Percentiles rank a stretch among this genome's conserved stretches.
These are phyloP conservation scores for Starmerella bombicola DNA, from an alignment of 805 yeast species.

Conservation along the genomic window DNA sequence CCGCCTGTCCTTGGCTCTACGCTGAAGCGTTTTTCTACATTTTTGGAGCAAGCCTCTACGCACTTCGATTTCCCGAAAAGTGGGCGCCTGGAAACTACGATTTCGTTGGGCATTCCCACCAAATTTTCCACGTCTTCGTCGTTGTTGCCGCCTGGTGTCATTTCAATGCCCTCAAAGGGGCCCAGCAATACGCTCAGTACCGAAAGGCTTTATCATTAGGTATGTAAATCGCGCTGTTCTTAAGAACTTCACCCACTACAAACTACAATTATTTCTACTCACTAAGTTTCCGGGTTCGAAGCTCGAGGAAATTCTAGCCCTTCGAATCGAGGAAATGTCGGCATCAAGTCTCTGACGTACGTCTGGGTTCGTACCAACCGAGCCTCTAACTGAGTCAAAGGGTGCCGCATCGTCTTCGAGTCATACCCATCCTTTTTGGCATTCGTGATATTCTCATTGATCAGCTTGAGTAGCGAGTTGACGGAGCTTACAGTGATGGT, in stretches of 20 bases:
- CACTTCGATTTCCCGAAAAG: conserved; percentile 66
- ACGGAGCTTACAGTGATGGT: conserved; percentile 60
- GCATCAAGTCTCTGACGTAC: conserved; percentile 4
- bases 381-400: conserved; percentile 1
- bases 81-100: conserved; percentile 52
- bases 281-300: too few relatives aligned
- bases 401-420: conserved; percentile 20
- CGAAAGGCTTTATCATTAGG: neutral
- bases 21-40: conserved; percentile 66
- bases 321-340: conserved; percentile 28
- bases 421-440: conserved; percentile 25
- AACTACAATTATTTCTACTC: too few relatives aligned
- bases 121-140: conserved; percentile 66
- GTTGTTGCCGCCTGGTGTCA: conserved; percentile 68
- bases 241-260: too few relatives aligned
- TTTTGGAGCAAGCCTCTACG: conserved; percentile 68
- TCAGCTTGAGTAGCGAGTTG: conserved; percentile 75
- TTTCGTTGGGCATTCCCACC: conserved; percentile 70
- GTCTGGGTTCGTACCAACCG: conserved; percentile 4
- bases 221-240: too few relatives aligned
- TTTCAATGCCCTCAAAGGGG: conserved; percentile 29
- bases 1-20: conserved; percentile 50
- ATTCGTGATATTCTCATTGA: conserved; percentile 32
- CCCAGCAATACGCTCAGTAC: conserved; percentile 2
- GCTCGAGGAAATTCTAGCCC: conserved; percentile 8